Evolutionary conservation across 2,329 filamentous ascomycete species (phyloP), one percentile per base, ranked within the genome.

Genomic region (Claviceps sp.): DNA sequence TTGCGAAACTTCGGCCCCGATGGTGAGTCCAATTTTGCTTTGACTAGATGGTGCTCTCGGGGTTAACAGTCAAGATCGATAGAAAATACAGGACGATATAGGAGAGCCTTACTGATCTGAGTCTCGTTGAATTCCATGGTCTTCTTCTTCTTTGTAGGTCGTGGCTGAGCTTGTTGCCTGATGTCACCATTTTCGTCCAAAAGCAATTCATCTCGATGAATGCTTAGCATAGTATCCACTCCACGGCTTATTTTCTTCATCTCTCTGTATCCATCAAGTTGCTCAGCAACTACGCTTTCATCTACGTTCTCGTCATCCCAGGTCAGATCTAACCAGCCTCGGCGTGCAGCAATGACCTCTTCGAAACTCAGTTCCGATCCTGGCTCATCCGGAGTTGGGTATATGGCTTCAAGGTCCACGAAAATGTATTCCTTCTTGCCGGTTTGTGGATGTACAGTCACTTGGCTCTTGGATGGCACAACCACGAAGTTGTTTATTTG

Each of bases 21-120:
- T 0, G 90, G 91, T 2, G 91, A 96, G 61, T 93, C 88, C 51
- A 97, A 73, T 60, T 96, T 96, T 53, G 89, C 85, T 74, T 95
- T 93, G 67, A 97, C 88, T 93, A 59, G 55, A 34, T 91, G 58
- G 55, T 26, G 41, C 8, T 14, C 53, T 59, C 75, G 60, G 70
- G 65, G 43, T n/a, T 42, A 9, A 2, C 13, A 16, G 22, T 18
- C 34, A 16, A 11, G 14, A n/a, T 24, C 14, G 5, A 37, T 2
- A 11, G 4, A 13, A 18, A 13, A 40, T 8, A 48, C 18, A 16
- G 13, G 3, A 45, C 30, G 7, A 3, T 9, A 18, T 22, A 34
- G 16, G 34, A 34, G 24, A 34, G 34, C 14, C 84, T 72, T 72
- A 94, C 88, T 88, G 50, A 91, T 95, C 67, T 96, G 89, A 2